Percentiles rank a stretch among this genome's conserved stretches.
Evolutionary conservation across 495 filamentous ascomycete species (phyloP).

Genomic region (Trichoderma virens): DNA sequence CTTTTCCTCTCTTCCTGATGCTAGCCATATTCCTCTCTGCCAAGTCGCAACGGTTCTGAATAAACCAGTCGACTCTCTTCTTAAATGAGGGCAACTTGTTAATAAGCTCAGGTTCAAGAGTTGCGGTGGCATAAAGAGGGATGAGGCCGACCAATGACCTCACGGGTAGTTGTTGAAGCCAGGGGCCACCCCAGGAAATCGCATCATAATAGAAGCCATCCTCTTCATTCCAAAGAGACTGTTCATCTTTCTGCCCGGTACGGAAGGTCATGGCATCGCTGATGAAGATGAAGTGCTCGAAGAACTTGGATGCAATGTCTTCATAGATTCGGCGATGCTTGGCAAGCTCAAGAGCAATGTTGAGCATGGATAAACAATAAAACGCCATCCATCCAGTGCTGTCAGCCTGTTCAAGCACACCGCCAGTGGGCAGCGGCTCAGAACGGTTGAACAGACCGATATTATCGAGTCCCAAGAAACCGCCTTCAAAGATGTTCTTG

Average conservation of each 20-base stretch:
- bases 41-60: conserved; percentile 74
- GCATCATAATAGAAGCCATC: conserved; percentile 98
- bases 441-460: conserved; percentile 98
- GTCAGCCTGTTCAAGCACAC: conserved; percentile 90
- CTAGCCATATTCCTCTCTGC: conserved; percentile 89
- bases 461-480: conserved; percentile 94
- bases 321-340: conserved; percentile 96
- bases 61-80: conserved; percentile 85
- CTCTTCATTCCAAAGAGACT: conserved; percentile 89
- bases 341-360: conserved; percentile 87
- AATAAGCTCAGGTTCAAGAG: conserved; percentile 87
- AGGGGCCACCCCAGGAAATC: conserved; percentile 89
- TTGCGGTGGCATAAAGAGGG: conserved; percentile 84
- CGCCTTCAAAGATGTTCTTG: conserved; percentile 95
- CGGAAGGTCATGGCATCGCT: conserved; percentile 96
- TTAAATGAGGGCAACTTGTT: conserved; percentile 92
- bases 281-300: conserved; percentile 96
- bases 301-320: conserved; percentile 97
- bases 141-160: conserved; percentile 88
- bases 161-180: conserved; percentile 85
- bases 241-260: conserved; percentile 61
- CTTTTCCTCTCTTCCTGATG: conserved; percentile 82
- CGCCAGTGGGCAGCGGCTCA: conserved; percentile 87
- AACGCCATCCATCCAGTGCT: conserved; percentile 99
- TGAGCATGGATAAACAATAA: conserved; percentile 91